Evolutionary conservation across 345 rosid genomes (phyloP), one percentile per base, ranked within the genome.

Genomic region (Murraya koenigii): DNA sequence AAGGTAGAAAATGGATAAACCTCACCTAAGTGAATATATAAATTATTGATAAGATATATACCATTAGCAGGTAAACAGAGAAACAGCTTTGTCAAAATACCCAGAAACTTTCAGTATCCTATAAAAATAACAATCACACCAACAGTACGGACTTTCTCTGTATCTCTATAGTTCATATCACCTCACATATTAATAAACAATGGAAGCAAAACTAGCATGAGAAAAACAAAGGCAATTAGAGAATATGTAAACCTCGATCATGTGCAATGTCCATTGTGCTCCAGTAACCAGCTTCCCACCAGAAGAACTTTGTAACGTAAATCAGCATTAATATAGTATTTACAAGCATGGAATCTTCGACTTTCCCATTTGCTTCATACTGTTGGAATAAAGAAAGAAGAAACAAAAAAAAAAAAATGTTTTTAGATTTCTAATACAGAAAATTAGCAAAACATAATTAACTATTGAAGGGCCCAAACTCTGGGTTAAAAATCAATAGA

Each of bases 221-320:
- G 41, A 11, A 32, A 13, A 69, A 71, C 5, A 30, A 9, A 39
- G 38, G 72, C 66, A 36, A 55, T 49, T 36, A 56, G 66, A 82
- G 30, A n/a, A 82, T 38, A 75, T 59, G 79, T 68, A 77, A 77
- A 96, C 99, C 99, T 92, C 97, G 89, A 85, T 96, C 98, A 72
- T 96, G 99, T 23, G 99, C 99, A 61, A 96, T 94, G 75, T 96
- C 99, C 99, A 96, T 96, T 70, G 97, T 91, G 88, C 80, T 94
- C 98, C 95, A 94, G 78, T 94, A 96, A 71, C 99, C 99, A 80
- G 95, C 95, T 89, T 96, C 99, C 99, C 99, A 96, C 98, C 97
- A 94, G 82, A 92, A 96, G 82, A 96, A 96, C 74, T 93, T 96
- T 68, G 99, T 88, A 75, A 94, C 92, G 79, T 94, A 96, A 74